Conservation (phyloP, 2,329 filamentous ascomycete species). For the Escovopsis sp. region DNA sequence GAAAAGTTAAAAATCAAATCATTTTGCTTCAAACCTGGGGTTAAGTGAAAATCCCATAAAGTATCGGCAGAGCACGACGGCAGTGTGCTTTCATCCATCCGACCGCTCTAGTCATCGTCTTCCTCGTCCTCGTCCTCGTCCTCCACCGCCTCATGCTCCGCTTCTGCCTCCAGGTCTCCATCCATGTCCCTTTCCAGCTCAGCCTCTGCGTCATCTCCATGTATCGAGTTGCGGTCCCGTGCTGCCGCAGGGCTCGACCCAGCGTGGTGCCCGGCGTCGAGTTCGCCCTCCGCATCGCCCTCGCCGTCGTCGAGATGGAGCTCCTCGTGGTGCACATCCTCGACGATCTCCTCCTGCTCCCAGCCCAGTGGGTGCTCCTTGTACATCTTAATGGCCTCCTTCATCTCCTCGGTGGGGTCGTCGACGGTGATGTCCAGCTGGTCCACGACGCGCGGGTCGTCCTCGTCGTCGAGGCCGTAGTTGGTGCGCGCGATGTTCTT, state of each 20-base stretch:
- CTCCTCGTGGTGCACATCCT: constrained; percentile 4
- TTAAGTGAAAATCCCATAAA: background rate
- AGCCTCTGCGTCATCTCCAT: constrained; percentile 29
- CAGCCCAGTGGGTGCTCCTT: constrained; percentile 37
- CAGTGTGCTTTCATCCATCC: background rate
- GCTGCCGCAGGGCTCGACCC: constrained; percentile 9
- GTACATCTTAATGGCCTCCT: constrained; percentile 36
- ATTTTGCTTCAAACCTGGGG: too few relatives aligned
- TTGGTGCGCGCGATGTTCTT: constrained; percentile 45
- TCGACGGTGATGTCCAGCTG: constrained; percentile 40
- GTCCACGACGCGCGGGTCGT: constrained; percentile 38
- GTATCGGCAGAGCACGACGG: background rate
- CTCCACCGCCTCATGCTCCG: too few relatives aligned
- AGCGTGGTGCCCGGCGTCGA: constrained; percentile 13
- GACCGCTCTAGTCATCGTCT: background rate
- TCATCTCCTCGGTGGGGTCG: constrained; percentile 40
- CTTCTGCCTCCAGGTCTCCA: too few relatives aligned
- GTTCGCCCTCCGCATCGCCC: constrained; percentile 14
- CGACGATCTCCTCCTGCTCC: constrained; percentile 19
- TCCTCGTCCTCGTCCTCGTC: constrained; percentile 15
- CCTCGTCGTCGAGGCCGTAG: constrained; percentile 27
- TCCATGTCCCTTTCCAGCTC: constrained; percentile 23
- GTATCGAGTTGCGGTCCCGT: constrained; percentile 16
- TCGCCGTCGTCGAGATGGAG: constrained; percentile 14
- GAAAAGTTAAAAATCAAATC: too few relatives aligned